Evolutionary conservation across 192 early-diverging fungal species (phyloP).

Genomic region (Geranomyces michiganensis): DNA sequence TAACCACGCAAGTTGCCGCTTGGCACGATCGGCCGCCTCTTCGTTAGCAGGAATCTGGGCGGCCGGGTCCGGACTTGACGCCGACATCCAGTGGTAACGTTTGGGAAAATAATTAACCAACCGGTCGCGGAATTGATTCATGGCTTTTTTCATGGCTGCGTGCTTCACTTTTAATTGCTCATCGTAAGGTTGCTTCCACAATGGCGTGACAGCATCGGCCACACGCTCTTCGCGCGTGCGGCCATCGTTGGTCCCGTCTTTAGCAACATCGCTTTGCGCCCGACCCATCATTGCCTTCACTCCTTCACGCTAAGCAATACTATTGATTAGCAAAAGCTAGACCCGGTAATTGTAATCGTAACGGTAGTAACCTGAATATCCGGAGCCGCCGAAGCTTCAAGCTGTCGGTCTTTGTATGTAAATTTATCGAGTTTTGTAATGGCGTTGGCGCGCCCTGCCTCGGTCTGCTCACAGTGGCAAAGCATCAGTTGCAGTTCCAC

Average conservation of each 20-base stretch:
- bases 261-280: constrained; percentile 17
- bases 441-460: constrained; percentile 40
- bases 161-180: constrained; percentile 61
- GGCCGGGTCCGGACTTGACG: not conserved
- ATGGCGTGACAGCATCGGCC: constrained; percentile 72
- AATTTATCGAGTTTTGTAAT: constrained; percentile 30
- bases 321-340: too few relatives aligned
- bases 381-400: not conserved
- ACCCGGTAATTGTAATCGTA: too few relatives aligned
- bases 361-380: not conserved
- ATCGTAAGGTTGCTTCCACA: constrained; percentile 62
- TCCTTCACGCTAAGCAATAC: not conserved
- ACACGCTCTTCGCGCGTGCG: constrained; percentile 63
- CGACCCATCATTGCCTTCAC: constrained; percentile 9
- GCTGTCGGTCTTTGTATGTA: constrained; percentile 27
- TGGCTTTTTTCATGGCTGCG: constrained; percentile 37
- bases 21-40: constrained; percentile 33
- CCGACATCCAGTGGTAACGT: constrained; percentile 30
- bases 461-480: constrained; percentile 18
- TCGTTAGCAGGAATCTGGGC: constrained; percentile 27
- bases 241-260: constrained; percentile 40
- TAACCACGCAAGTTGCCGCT: constrained; percentile 23
- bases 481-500: too few relatives aligned
- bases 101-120: constrained; percentile 42
- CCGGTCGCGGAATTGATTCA: constrained; percentile 43